Percentiles rank a stretch among this genome's conserved stretches.
Conservation (phyloP, 2,329 filamentous ascomycete species). For the Neofusicoccum ribis region DNA sequence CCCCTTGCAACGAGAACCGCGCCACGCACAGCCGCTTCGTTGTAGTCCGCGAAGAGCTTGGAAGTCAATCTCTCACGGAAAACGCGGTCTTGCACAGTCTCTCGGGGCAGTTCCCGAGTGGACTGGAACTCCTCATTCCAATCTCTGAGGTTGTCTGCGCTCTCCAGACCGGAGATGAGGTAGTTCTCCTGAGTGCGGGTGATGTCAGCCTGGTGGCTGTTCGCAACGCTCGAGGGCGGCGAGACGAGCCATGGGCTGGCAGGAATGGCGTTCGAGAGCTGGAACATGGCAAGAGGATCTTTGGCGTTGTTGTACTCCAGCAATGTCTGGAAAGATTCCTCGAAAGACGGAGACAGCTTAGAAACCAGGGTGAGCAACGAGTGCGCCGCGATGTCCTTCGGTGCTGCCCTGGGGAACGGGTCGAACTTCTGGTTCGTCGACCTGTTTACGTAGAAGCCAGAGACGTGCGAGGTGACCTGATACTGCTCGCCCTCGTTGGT, state of each 20-base stretch:
- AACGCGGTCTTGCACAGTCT: constrained; percentile 90
- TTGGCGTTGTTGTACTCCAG: constrained; percentile 82
- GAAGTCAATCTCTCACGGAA: constrained; percentile 92
- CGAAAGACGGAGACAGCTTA: constrained; percentile 81
- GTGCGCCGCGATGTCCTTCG: constrained; percentile 78
- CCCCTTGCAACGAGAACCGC: constrained; percentile 90
- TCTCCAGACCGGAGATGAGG: constrained; percentile 85
- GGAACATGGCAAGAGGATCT: constrained; percentile 89
- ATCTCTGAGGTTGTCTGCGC: constrained; percentile 89
- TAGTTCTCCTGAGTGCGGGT: constrained; percentile 92
- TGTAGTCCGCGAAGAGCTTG: constrained; percentile 97
- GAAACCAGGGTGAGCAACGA: constrained; percentile 80
- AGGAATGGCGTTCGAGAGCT: constrained; percentile 92
- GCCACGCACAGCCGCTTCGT: constrained; percentile 88
- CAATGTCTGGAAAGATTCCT: constrained; percentile 70
- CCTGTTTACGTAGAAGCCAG: constrained; percentile 96
- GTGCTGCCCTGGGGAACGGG: constrained; percentile 74
- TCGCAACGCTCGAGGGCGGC: constrained; percentile 62
- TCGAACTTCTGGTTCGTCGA: constrained; percentile 95
- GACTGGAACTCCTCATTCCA: constrained; percentile 99
- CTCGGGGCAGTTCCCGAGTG: constrained; percentile 88
- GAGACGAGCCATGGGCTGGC: constrained; percentile 90
- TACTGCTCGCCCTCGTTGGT: constrained; percentile 94
- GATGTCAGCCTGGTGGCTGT: constrained; percentile 76
- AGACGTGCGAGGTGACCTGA: constrained; percentile 90